Conservation (phyloP, 208 protist species). For the Trichomonas tenax region DNA sequence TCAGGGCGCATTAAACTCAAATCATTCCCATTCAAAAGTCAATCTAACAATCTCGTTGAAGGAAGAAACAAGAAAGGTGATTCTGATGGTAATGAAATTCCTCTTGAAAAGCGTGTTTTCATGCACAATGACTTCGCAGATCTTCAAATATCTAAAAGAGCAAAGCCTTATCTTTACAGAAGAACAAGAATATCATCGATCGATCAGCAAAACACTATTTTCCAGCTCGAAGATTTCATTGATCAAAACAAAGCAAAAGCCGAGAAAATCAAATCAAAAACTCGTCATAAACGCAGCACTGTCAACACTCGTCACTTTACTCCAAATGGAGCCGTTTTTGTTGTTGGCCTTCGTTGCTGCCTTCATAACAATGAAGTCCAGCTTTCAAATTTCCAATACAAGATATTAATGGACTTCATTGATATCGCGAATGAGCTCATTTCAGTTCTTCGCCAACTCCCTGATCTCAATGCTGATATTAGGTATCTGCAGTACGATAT, state of each 20-base stretch:
- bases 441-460: neutral
- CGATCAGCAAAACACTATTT: neutral
- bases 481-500: neutral
- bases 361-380: neutral
- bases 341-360: neutral
- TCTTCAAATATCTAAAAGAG: neutral
- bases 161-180: neutral
- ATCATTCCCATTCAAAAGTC: neutral
- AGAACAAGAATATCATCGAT: neutral
- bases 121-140: neutral
- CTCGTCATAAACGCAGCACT: neutral
- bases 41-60: neutral
- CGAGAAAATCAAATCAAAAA: neutral
- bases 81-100: neutral
- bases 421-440: neutral
- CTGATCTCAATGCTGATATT: neutral
- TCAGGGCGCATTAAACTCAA: neutral
- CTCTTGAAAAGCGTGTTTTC: neutral
- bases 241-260: neutral
- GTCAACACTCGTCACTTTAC: neutral
- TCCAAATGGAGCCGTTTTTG: neutral
- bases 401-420: neutral
- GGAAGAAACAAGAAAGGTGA: neutral
- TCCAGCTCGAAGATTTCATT: neutral
- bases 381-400: neutral